Evolutionary conservation across 768 basidiomycete genomes (phyloP).

Genomic region (Pisolithus tinctorius): DNA sequence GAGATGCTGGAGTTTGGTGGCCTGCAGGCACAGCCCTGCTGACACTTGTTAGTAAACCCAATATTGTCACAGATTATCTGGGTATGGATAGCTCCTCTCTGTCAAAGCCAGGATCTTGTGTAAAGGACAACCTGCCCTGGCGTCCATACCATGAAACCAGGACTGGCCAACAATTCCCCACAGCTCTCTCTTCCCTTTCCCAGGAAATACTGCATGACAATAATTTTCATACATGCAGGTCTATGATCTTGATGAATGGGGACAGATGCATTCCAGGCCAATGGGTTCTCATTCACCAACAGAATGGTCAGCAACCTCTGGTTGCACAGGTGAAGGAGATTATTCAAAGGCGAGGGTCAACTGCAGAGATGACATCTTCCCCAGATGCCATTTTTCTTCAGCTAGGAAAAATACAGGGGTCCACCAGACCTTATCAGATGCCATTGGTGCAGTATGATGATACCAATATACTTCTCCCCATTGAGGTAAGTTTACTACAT

Average conservation of each 20-base stretch:
- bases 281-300: not conserved
- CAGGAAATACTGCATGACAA: too few relatives aligned
- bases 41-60: not conserved
- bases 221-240: not conserved
- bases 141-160: not conserved
- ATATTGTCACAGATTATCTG: not conserved
- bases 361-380: not conserved
- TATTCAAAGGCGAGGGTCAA: not conserved
- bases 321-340: not conserved
- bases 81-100: not conserved
- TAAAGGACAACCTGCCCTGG: not conserved
- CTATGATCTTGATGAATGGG: not conserved
- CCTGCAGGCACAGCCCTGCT: not conserved
- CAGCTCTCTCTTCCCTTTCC: too few relatives aligned
- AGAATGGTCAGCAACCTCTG: not conserved
- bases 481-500: not conserved
- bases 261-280: not conserved
- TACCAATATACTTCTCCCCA: not conserved
- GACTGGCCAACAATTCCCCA: too few relatives aligned
- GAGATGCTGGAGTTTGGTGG: not conserved
- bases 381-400: not conserved
- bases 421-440: not conserved
- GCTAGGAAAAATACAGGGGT: not conserved
- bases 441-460: not conserved
- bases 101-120: not conserved